These are phyloP conservation scores for Colletotrichum magnum DNA, from an alignment of 2,329 filamentous ascomycete species.

Conservation along the genomic window DNA sequence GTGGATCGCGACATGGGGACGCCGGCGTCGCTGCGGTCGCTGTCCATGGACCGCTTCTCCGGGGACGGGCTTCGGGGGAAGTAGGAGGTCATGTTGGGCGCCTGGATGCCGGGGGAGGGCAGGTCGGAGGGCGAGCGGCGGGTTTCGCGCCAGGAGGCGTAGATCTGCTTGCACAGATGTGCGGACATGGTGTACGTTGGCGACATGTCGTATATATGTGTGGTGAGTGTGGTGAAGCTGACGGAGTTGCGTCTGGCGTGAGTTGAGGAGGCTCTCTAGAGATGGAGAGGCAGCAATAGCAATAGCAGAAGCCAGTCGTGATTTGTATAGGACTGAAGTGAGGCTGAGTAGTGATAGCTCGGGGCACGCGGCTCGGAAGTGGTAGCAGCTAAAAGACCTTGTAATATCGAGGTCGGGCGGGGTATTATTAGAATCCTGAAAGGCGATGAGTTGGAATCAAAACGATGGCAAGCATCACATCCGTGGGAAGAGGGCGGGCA, in stretches of 20 bases:
- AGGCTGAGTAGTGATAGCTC: neutral
- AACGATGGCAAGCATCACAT: neutral
- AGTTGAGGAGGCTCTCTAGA: too few relatives aligned
- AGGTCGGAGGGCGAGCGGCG: conserved; percentile 57
- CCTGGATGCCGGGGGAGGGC: conserved; percentile 45
- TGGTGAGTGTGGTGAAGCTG: conserved; percentile 21
- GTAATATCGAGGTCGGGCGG: neutral
- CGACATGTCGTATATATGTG: conserved; percentile 58
- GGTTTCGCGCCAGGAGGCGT: conserved; percentile 69
- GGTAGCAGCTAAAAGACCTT: conserved; percentile 2
- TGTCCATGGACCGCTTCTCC: conserved; percentile 64
- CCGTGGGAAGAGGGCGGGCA: conserved; percentile 22
- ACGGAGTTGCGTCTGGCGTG: neutral
- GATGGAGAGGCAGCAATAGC: too few relatives aligned
- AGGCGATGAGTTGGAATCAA: conserved; percentile 15
- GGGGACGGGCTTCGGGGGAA: conserved; percentile 44
- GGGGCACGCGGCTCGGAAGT: conserved; percentile 22
- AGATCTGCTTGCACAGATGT: conserved; percentile 73
- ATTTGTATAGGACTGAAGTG: too few relatives aligned
- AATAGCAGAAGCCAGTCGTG: too few relatives aligned
- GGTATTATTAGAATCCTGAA: conserved; percentile 32
- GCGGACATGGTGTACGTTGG: conserved; percentile 74
- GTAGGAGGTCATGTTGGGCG: conserved; percentile 48
- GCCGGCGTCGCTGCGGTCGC: conserved; percentile 54
- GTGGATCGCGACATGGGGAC: conserved; percentile 48